Percentiles rank a stretch among this genome's conserved stretches.
phyloP scores from a whole-genome alignment of 1,284 basidiomycete genomes.

The Trichosporon coremiiforme region DNA sequence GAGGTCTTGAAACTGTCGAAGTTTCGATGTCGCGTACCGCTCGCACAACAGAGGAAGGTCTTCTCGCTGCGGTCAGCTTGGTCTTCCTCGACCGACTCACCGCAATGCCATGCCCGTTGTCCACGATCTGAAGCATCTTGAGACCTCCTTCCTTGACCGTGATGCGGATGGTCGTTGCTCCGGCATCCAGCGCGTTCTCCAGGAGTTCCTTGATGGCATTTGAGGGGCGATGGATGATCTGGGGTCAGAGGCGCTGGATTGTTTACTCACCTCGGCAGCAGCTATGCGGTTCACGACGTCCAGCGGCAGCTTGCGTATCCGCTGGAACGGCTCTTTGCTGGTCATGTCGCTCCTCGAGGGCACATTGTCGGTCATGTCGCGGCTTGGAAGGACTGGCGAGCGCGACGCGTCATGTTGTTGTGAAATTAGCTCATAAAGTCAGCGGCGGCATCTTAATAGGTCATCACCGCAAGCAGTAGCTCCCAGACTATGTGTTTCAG shows the following conservation, averaged over 20 bases:
- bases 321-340: conserved; percentile 19
- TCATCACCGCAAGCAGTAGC: conserved; percentile 5
- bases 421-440: background rate
- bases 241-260: conserved; percentile 19
- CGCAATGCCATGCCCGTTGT: conserved; percentile 92
- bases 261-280: conserved; percentile 61
- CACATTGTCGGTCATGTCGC: too few species aligned
- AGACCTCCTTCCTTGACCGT: conserved; percentile 94
- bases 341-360: too few species aligned
- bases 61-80: conserved; percentile 56
- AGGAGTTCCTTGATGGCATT: conserved; percentile 96
- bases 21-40: conserved; percentile 93
- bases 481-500: conserved; percentile 6
- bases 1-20: conserved; percentile 83
- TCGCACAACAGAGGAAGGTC: conserved; percentile 92
- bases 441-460: conserved; percentile 8
- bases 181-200: conserved; percentile 93
- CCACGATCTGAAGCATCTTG: conserved; percentile 93
- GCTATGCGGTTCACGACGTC: conserved; percentile 65
- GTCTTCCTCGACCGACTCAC: conserved; percentile 58
- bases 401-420: background rate
- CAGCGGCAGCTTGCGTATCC: conserved; percentile 58
- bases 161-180: conserved; percentile 81
- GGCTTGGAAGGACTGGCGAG: too few species aligned
- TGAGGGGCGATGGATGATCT: conserved; percentile 95